Base-by-base conservation (phyloP, 164 flowering plant species). In the Santalum album region DNA sequence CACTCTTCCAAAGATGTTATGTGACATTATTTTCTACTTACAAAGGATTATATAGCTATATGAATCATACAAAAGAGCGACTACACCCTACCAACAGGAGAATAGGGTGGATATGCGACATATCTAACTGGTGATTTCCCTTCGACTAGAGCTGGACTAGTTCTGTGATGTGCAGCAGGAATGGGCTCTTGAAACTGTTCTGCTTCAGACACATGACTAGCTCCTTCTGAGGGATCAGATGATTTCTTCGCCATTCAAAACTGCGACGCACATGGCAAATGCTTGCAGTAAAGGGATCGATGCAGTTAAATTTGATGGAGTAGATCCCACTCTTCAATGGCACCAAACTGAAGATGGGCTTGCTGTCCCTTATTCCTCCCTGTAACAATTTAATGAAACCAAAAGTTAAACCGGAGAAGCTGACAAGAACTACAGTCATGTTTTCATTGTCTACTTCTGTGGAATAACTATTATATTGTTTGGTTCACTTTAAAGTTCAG, bases 11-110 rank as follows among this genome's bases (percentile, higher is more conserved):
- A n/a, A n/a, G n/a, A n/a, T n/a, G n/a, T n/a, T n/a, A n/a, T n/a
- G n/a, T n/a, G n/a, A n/a, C n/a, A n/a, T n/a, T n/a, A n/a, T n/a
- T n/a, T n/a, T n/a, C n/a, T n/a, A n/a, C n/a, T n/a, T n/a, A n/a
- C n/a, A n/a, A n/a, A n/a, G n/a, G n/a, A n/a, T n/a, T n/a, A n/a
- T n/a, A n/a, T n/a, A n/a, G n/a, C n/a, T n/a, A n/a, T n/a, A n/a
- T n/a, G n/a, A n/a, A n/a, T n/a, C n/a, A n/a, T n/a, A n/a, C n/a
- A n/a, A n/a, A n/a, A n/a, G 16, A 11, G 42, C 42, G 3, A 38
- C 67, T 79, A 88, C 46, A 69, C 87, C 58, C 96, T 79, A 1
- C 88, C 86, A 51, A 74, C 78, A 7, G 92, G 96, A 32, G 92
- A 88, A 44, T 58, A 71, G 10, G 92, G 90, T 29, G 96, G 96